phyloP scores from a whole-genome alignment of 2,329 filamentous ascomycete species.

The Epichloe gansuensis region DNA sequence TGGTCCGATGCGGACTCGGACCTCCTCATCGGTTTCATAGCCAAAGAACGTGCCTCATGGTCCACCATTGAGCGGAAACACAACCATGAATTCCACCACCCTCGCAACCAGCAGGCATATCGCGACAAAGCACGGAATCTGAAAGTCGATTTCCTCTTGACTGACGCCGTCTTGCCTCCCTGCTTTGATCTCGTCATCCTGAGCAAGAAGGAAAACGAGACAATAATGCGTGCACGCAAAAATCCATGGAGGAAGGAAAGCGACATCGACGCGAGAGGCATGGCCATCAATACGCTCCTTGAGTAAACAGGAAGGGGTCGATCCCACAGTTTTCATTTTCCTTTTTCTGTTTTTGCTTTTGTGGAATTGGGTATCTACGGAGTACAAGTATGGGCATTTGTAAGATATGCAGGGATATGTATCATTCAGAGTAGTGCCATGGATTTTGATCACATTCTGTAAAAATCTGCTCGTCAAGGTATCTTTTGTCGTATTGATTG shows the following conservation, averaged over 20 bases:
- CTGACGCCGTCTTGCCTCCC: constrained; percentile 30
- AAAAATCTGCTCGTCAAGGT: no score
- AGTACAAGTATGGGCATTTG: no score
- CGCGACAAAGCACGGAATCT: constrained; percentile 46
- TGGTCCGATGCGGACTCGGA: constrained; percentile 32
- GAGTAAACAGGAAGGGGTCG: not conserved
- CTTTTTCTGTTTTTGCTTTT: not conserved
- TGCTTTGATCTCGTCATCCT: constrained; percentile 38
- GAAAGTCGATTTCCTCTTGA: constrained; percentile 38
- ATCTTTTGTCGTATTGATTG: no score
- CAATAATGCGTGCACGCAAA: constrained; percentile 28
- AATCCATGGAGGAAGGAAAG: constrained; percentile 36
- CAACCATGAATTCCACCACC: constrained; percentile 24
- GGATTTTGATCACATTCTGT: no score
- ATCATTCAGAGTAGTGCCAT: no score
- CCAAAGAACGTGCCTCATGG: constrained; percentile 17
- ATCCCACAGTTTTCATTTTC: not conserved
- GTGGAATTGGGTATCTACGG: no score
- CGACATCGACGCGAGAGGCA: constrained; percentile 29
- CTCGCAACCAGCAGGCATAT: constrained; percentile 40
- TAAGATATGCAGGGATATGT: no score
- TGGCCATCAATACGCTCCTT: constrained; percentile 24
- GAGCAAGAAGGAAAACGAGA: constrained; percentile 34
- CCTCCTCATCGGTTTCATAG: constrained; percentile 30
- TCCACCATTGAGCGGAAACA: constrained; percentile 19